phyloP scores from a whole-genome alignment of 2,329 filamentous ascomycete species.

The Ceratocystis cubensis region DNA sequence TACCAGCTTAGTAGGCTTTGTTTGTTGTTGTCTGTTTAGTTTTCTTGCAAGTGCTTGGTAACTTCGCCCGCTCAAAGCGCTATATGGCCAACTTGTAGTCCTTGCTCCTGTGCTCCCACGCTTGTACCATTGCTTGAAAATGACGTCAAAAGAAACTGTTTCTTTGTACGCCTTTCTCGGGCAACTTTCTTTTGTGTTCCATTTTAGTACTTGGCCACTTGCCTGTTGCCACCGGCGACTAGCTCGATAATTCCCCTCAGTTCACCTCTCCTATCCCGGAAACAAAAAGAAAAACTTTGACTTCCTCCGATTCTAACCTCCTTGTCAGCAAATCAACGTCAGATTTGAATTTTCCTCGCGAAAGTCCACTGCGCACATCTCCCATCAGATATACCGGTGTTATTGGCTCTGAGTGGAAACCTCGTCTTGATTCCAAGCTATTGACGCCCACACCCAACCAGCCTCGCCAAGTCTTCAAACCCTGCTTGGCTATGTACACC shows the following conservation, averaged over 20 bases:
- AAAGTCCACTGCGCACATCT: neutral
- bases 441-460: constrained; percentile 8
- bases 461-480: constrained; percentile 7
- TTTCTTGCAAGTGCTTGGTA: neutral
- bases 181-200: neutral
- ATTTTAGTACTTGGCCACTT: neutral
- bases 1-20: neutral
- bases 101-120: neutral
- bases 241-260: neutral
- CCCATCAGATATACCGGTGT: neutral
- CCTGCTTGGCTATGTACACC: neutral
- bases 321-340: neutral
- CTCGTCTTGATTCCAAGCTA: constrained; percentile 5
- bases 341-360: neutral
- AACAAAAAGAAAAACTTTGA: neutral
- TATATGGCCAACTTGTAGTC: neutral
- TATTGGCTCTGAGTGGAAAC: neutral
- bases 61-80: neutral
- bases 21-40: neutral
- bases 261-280: neutral
- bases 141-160: constrained; percentile 3
- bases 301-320: neutral
- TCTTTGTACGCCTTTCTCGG: neutral
- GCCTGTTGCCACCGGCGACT: constrained; percentile 7
- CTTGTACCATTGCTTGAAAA: neutral